Evolutionary conservation across 495 filamentous ascomycete genomes (phyloP), one percentile per base, ranked within the genome.

Genomic region (Staphylotrichum tortipilum): DNA sequence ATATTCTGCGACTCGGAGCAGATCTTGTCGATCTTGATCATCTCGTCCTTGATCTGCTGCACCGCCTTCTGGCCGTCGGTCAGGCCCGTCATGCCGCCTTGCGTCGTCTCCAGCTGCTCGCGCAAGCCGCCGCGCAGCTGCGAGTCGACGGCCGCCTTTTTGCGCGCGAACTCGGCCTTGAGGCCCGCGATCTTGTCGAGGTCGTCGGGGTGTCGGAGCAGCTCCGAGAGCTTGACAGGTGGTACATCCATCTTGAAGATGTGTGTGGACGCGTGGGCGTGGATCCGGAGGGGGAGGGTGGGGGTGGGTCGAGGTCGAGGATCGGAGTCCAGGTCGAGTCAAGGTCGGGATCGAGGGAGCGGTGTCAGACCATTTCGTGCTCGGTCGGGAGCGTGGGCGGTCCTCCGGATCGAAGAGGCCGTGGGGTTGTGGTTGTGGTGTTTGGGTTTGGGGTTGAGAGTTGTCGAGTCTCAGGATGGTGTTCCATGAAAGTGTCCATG

Each of bases 21-120:
- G 43, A 99, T 78, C 73, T 89, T 91, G 68, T 97, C 94, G 65
- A 99, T 96, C 68, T 92, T 92, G 74, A 89, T 85, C 76, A 99
- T 90, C 73, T 97, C 92, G 59, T 97, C 94, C 67, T 91, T 91
- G 59, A 95, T 95, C 53, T 82, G 79, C 52, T 85, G 81, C 11
- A 97, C 82, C 41, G 84, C 86, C 56, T 88, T 81, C 66, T 95
- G 89, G 42, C 88, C 89, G 67, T 95, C 88, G 34, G 77, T 78
- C 50, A 98, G 82, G 30, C 82, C 80, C 48, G 72, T 82, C 78
- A 98, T 95, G 61, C 94, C 92, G 42, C 81, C 75, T 69, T 96
- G 89, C 17, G 94, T 95, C 7, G 88, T 83, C 63, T 92, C 85
- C 41, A 97, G 77, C 70, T 99, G 92, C 50, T 92, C 89, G 44